Conservation (phyloP, 2,329 filamentous ascomycete genomes). For the Colletotrichum siamense region DNA sequence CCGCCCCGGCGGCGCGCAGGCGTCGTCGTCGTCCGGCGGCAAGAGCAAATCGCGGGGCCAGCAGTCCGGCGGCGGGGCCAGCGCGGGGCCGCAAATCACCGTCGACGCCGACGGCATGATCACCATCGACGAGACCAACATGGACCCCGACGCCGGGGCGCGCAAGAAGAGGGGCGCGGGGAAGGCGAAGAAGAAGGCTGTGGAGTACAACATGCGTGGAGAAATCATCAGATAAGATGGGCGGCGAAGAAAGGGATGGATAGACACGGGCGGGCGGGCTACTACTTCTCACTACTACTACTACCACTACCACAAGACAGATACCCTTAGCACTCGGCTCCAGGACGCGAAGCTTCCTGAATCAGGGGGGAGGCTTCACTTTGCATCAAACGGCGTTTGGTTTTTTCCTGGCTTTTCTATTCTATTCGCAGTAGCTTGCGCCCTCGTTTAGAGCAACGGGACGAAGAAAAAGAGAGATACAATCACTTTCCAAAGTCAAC, state of each 20-base stretch:
- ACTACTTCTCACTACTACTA: not conserved
- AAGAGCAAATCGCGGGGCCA: not conserved
- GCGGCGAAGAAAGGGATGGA: not conserved
- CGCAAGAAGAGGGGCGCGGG: slow-evolving; percentile 38
- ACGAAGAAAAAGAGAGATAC: not conserved
- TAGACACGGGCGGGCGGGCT: not conserved
- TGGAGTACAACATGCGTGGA: slow-evolving; percentile 32
- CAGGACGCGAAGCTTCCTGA: not conserved
- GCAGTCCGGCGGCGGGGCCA: not conserved
- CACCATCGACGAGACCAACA: slow-evolving; percentile 23
- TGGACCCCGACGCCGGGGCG: slow-evolving; percentile 4
- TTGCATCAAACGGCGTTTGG: not conserved
- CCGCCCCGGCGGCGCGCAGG: slow-evolving; percentile 9
- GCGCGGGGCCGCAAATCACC: slow-evolving; percentile 9
- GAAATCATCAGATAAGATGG: slow-evolving; percentile 18
- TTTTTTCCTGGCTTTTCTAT: not conserved
- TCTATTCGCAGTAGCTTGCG: not conserved
- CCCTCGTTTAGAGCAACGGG: not conserved
- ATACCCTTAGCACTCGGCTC: not conserved
- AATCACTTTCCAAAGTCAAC: not conserved
- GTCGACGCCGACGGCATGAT: slow-evolving; percentile 22
- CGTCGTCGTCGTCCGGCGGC: not conserved
- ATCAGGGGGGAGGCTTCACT: not conserved
- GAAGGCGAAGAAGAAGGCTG: slow-evolving; percentile 34
- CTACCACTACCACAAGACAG: not conserved